Conservation (phyloP, 176 grass and related monocot genomes). For the Poa pratensis region DNA sequence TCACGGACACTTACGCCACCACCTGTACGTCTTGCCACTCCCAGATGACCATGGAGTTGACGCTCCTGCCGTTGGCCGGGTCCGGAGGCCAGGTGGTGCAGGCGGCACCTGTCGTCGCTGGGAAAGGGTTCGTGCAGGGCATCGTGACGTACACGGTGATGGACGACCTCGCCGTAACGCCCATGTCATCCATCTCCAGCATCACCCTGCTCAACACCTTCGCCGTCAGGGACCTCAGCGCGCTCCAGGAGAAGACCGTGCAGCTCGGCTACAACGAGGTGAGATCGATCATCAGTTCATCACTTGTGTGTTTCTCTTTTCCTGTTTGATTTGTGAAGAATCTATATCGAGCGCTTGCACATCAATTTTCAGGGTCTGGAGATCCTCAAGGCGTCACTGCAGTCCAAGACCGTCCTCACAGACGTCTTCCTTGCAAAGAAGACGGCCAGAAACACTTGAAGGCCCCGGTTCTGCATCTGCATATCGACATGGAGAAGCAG, state of each 20-base stretch:
- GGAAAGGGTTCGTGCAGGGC: constrained; percentile 1
- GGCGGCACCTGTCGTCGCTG: neutral
- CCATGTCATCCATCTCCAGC: neutral
- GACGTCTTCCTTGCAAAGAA: neutral
- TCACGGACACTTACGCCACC: no score
- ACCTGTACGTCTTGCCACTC: no score
- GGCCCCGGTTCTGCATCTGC: neutral
- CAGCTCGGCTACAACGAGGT: neutral
- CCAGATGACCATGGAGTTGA: no score
- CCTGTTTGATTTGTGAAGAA: no score
- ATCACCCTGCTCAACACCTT: neutral
- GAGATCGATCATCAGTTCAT: no score
- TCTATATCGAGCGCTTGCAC: no score
- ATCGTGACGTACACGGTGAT: constrained; percentile 12
- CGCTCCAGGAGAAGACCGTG: constrained; percentile 17
- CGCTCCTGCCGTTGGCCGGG: no score
- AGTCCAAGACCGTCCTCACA: constrained; percentile 21
- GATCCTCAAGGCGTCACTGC: constrained; percentile 5
- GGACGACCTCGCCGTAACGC: constrained; percentile 9
- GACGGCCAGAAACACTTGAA: neutral
- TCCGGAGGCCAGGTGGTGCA: neutral
- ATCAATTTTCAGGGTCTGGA: neutral
- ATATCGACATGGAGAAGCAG: neutral
- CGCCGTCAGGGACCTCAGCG: neutral
- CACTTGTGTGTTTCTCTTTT: no score